Percentiles rank a stretch among this genome's conserved stretches.
These are phyloP conservation scores for Termitomyces bulborhizus DNA, from an alignment of 768 basidiomycete species.

Conservation along the genomic window DNA sequence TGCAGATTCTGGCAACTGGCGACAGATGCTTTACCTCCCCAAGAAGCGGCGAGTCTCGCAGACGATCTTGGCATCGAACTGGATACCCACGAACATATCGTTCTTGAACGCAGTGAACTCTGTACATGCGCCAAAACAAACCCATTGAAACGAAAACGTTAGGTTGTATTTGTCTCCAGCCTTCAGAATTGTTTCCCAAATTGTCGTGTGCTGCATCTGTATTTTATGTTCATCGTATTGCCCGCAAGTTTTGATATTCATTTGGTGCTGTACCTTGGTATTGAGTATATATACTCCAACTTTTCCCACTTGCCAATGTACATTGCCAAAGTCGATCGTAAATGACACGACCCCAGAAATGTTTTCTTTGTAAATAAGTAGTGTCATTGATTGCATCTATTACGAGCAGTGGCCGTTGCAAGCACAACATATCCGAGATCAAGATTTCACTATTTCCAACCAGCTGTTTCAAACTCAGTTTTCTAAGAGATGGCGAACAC, in stretches of 20 bases:
- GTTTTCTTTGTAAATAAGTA: no score
- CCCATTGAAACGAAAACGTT: constrained; percentile 48
- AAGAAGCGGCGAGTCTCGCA: constrained; percentile 55
- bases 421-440: no score
- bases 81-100: constrained; percentile 66
- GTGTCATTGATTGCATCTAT: no score
- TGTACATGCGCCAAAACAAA: constrained; percentile 33
- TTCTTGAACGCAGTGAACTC: constrained; percentile 58
- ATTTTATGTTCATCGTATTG: background rate
- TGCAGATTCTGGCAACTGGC: constrained; percentile 73
- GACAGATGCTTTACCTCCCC: constrained; percentile 61
- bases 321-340: no score
- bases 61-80: constrained; percentile 81
- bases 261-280: background rate
- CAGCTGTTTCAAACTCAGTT: no score
- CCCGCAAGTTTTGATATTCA: background rate
- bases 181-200: no score
- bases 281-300: background rate
- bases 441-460: no score
- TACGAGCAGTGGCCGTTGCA: no score
- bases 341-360: no score
- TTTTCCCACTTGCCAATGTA: no score
- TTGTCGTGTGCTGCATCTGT: background rate
- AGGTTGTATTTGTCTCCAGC: background rate
- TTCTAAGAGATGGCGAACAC: no score